phyloP scores from a whole-genome alignment of 768 basidiomycete species.

The Fomitopsis serialis region DNA sequence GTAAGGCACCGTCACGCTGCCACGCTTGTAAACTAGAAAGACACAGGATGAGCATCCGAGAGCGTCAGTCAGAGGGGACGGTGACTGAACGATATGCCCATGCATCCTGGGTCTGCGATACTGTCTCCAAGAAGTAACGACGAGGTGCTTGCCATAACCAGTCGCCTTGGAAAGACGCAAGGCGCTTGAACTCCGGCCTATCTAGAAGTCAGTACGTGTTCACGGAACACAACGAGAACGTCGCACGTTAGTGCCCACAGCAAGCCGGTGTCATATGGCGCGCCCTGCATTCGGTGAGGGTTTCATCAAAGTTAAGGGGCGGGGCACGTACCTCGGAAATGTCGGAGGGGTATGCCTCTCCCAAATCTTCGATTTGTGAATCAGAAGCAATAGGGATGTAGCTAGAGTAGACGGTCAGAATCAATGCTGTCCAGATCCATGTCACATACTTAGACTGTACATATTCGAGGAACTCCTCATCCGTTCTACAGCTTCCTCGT shows the following conservation, averaged over 20 bases:
- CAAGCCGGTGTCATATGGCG: slow-evolving; percentile 1
- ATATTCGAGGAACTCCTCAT: slow-evolving; percentile 2
- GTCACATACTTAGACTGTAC: background rate
- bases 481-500: background rate
- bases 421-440: background rate
- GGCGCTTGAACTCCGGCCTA: slow-evolving; percentile 1
- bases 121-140: background rate
- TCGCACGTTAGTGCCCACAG: background rate
- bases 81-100: background rate
- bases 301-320: background rate
- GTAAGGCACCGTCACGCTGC: background rate
- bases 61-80: too few relatives aligned
- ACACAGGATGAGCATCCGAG: background rate
- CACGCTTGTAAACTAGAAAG: background rate
- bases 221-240: background rate
- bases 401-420: background rate
- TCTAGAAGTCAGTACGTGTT: too few relatives aligned
- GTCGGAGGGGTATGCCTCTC: background rate
- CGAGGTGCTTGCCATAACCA: slow-evolving; percentile 4
- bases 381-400: background rate
- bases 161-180: slow-evolving; percentile 4
- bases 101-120: background rate
- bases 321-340: background rate
- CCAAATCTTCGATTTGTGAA: background rate
- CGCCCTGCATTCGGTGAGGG: background rate